Base-by-base conservation (phyloP, 228 moss, liverwort and hornwort genomes). In the Sphagnum magellanicum region DNA sequence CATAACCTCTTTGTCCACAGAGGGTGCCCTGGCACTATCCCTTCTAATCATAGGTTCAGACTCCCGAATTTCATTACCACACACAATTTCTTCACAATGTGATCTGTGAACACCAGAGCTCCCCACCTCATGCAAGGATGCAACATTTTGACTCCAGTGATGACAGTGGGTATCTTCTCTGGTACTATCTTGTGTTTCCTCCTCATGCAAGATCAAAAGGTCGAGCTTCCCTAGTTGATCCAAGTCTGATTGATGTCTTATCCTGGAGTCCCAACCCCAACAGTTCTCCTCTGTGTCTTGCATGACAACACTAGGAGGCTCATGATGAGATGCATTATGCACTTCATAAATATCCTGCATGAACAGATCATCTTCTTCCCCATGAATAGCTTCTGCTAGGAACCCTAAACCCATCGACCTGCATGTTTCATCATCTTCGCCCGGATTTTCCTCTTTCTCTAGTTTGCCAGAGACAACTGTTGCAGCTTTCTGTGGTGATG, bases 331-430 rank as follows among this genome's bases (percentile, higher is more conserved):
- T 55, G 55, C 55, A 55, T 55, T 15, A 16, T 75, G 73, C 10
- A 75, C 78, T 66, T 81, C 72, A 50, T 78, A 73, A 5, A 78
- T 72, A 52, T 81, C 81, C 50, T 78, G 70, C 16, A 63, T 48
- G 47, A 48, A 16, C 10, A 16, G 9, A 1, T 8, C 63, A 8
- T 63, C 63, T 7, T 48, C 16, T 1, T n/a, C 63, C 9, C 63
- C 63, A 16, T 63, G 10, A 8, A 8, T 4, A 8, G 8, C 63
- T 63, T 16, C 63, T 71, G 72, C 76, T 1, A 83, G 68, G 10
- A 70, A 12, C 49, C 72, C 60, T 14, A 8, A 63, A n/a, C 47
- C 63, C 9, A 8, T 74, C 61, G 61, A 79, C 16, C 64, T 66
- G 65, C 16, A 78, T 72, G 16, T 53, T 73, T 47, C 57, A 5